Conservation (phyloP, 2,329 filamentous ascomycete species). For the Calonectria hawksworthii region DNA sequence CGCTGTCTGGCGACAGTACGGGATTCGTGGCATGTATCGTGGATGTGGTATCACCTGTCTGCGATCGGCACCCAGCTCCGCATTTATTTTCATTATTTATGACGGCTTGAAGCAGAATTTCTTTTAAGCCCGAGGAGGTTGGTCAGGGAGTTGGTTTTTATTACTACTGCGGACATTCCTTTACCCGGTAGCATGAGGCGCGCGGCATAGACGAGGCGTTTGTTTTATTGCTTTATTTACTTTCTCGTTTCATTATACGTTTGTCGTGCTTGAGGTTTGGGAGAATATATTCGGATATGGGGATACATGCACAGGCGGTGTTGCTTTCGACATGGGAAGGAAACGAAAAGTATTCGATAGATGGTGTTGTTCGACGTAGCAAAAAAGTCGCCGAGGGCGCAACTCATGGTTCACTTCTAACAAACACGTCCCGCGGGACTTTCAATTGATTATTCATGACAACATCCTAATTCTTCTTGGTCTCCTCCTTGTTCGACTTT, state of each 20-base stretch:
- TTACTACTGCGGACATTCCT: slow-evolving; percentile 21
- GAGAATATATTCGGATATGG: not conserved
- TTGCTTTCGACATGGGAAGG: not conserved
- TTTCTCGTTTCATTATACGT: not conserved
- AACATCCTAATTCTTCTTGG: slow-evolving; percentile 42
- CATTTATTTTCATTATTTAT: slow-evolving; percentile 97
- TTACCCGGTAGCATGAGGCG: slow-evolving; percentile 7
- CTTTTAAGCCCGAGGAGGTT: slow-evolving; percentile 55
- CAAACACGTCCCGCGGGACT: not conserved
- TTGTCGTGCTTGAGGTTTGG: not conserved
- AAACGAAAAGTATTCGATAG: not conserved
- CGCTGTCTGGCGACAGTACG: slow-evolving; percentile 85
- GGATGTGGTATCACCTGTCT: slow-evolving; percentile 95
- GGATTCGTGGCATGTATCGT: slow-evolving; percentile 87
- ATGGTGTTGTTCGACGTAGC: not conserved
- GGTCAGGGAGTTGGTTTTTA: not conserved
- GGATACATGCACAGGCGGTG: not conserved
- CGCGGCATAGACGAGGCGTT: slow-evolving; percentile 43
- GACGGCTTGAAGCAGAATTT: slow-evolving; percentile 85
- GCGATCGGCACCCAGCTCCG: slow-evolving; percentile 93
- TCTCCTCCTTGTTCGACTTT: slow-evolving; percentile 42
- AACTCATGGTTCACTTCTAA: not conserved
- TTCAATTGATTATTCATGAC: slow-evolving; percentile 33
- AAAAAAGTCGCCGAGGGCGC: not conserved
- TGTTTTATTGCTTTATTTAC: slow-evolving; percentile 6